Base-by-base conservation (phyloP, 768 basidiomycete genomes). In the Coprinellus micaceus region DNA sequence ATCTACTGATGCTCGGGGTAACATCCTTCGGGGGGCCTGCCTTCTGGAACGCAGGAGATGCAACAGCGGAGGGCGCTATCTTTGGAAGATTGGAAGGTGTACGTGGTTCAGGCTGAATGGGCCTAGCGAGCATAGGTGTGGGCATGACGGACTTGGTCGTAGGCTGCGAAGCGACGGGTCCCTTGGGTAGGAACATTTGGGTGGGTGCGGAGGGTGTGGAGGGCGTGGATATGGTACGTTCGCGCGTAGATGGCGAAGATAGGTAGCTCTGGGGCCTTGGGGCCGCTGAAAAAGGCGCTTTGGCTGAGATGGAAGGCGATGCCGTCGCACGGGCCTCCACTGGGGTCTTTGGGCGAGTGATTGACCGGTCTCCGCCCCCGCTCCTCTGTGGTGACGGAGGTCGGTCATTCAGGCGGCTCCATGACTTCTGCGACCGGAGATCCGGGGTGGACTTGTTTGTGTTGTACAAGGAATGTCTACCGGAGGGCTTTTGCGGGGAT, bases 1-100 rank as follows among this genome's bases (percentile, higher is more conserved):
- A 71, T 58, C 90, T 75, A 58, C 88, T 92, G 29, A 93, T 82
- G 66, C 89, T 91, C 0, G 91, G 91, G 1, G 89, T 90, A 3
- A 82, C 82, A 44, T 90, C 89, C 66, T 91, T 92, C 51, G 76
- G 68, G 3, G 77, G 65, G 9, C 81, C 71, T 2, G 76, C 72
- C 44, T 81, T 84, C 25, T 85, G 71, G 65, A 90, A 86, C 4
- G 80, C 82, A 17, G 83, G 80, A 3, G 87, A 82, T 26, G 79
- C 67, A 21, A 73, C 72, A 15, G 67, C 60, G 4, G 79, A 75
- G 22, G 75, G 46, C 21, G 81, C 74, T 40, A 78, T 74, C 47
- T 73, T 76, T 25, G 78, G 79, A 37, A 66, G 70, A 57, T 71
- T 61, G 1, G 78, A 68, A 0, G 82, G 76, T 2, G 71, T 62